phyloP scores from a whole-genome alignment of 139 green algal genomes.

The Choricystis sp. region DNA sequence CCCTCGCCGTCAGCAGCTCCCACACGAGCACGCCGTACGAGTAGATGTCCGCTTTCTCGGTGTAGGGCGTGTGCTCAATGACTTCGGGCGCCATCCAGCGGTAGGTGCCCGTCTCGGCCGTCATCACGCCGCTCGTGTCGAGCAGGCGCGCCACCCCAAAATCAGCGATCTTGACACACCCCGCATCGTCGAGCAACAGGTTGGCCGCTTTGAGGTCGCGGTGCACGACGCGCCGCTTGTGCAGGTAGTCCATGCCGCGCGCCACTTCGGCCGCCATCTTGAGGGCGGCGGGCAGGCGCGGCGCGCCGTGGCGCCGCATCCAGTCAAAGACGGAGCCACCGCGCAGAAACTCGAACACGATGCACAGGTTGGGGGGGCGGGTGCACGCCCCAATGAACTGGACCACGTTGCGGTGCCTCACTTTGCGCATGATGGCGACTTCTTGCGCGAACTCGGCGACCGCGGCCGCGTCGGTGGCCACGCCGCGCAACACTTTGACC shows the following conservation, averaged over 20 bases:
- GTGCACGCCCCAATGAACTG: slow-evolving; percentile 99
- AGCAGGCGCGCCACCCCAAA: slow-evolving; percentile 93
- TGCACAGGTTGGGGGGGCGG: slow-evolving; percentile 88
- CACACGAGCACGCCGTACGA: slow-evolving; percentile 69
- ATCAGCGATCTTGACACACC: slow-evolving; percentile 84
- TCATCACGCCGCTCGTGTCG: slow-evolving; percentile 77
- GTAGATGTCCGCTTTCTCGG: slow-evolving; percentile 69
- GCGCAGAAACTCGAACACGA: slow-evolving; percentile 98
- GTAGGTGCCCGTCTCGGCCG: slow-evolving; percentile 97
- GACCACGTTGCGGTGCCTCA: slow-evolving; percentile 95
- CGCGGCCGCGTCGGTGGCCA: slow-evolving; percentile 62
- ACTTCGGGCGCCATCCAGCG: slow-evolving; percentile 99
- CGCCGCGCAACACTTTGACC: slow-evolving; percentile 94
- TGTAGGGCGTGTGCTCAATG: slow-evolving; percentile 95
- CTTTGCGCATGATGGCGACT: slow-evolving; percentile 75
- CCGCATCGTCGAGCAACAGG: slow-evolving; percentile 90
- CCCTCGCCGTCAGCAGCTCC: slow-evolving; percentile 79
- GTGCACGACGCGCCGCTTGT: slow-evolving; percentile 96
- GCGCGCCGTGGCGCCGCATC: slow-evolving; percentile 46
- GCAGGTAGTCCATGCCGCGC: slow-evolving; percentile 98
- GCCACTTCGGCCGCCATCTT: slow-evolving; percentile 73
- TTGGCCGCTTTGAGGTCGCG: slow-evolving; percentile 75
- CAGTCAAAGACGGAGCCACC: slow-evolving; percentile 89
- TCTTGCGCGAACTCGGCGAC: slow-evolving; percentile 40
- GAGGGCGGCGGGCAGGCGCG: slow-evolving; percentile 51